Percentiles rank a stretch among this genome's conserved stretches.
phyloP scores from a whole-genome alignment of 2,329 filamentous ascomycete genomes.

The Neoascochyta sp. region DNA sequence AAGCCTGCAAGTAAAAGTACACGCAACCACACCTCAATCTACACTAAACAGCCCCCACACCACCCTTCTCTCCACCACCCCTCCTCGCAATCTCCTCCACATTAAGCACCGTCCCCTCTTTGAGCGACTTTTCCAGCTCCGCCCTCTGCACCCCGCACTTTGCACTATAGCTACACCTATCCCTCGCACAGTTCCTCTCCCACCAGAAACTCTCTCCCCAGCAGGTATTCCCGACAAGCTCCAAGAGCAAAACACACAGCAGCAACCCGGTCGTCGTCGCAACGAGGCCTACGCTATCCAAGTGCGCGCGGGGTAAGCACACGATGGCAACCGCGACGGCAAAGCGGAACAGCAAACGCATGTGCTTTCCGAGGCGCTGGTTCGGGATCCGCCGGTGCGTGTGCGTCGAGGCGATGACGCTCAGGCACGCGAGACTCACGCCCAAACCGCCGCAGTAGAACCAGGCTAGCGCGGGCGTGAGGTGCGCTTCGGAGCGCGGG shows the following conservation, averaged over 20 bases:
- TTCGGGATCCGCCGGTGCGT: constrained; percentile 52
- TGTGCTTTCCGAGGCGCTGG: constrained; percentile 49
- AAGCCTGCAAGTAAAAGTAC: too few relatives aligned
- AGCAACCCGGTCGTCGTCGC: constrained; percentile 41
- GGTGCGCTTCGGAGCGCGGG: constrained; percentile 48
- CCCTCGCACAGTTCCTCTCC: constrained; percentile 19
- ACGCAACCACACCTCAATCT: too few relatives aligned
- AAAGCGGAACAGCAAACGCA: constrained; percentile 52
- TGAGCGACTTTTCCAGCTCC: constrained; percentile 28
- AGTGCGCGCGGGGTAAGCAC: constrained; percentile 50
- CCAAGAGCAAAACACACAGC: constrained; percentile 31
- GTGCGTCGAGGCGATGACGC: constrained; percentile 54
- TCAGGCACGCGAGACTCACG: constrained; percentile 53
- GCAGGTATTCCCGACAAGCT: constrained; percentile 34
- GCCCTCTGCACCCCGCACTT: constrained; percentile 29
- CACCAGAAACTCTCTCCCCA: constrained; percentile 27
- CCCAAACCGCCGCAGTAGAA: constrained; percentile 63
- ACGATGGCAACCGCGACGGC: constrained; percentile 52
- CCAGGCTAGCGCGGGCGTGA: constrained; percentile 55
- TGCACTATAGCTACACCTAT: constrained; percentile 30
- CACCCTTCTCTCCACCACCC: constrained; percentile 25
- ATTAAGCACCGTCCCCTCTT: constrained; percentile 28
- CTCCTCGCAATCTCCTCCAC: constrained; percentile 35
- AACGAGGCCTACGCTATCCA: constrained; percentile 40
- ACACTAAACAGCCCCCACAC: constrained; percentile 10